Evolutionary conservation across 805 yeast genomes (phyloP).

Genomic region (Cyberlindnera petersonii): DNA sequence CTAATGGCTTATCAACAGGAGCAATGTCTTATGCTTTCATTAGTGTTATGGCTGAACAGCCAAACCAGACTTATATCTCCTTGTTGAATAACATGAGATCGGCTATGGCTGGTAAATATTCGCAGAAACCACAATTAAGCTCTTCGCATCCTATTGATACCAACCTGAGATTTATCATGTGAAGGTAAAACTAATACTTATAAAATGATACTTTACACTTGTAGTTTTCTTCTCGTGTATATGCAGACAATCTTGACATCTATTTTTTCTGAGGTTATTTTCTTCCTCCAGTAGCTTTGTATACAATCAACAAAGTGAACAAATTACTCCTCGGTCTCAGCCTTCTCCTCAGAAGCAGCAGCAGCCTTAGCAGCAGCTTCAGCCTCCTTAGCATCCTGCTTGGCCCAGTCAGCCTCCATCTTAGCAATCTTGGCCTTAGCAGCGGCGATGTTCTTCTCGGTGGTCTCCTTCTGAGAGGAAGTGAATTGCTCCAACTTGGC

Average conservation of each 20-base stretch:
- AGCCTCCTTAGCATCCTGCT: constrained; percentile 40
- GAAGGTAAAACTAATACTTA: constrained; percentile 5
- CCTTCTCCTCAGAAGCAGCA: constrained; percentile 11
- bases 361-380: constrained; percentile 15
- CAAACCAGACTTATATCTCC: constrained; percentile 55
- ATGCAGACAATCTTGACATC: neutral
- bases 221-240: neutral
- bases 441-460: constrained; percentile 67
- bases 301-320: neutral
- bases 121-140: constrained; percentile 71
- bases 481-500: constrained; percentile 65
- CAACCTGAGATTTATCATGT: constrained; percentile 38
- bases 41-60: constrained; percentile 49
- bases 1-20: constrained; percentile 63
- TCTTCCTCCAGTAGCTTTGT: neutral
- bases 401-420: constrained; percentile 51
- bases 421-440: constrained; percentile 77
- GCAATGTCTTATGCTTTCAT: constrained; percentile 74
- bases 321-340: constrained; percentile 16
- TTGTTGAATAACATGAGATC: constrained; percentile 58
- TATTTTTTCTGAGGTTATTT: no score
- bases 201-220: neutral
- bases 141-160: constrained; percentile 65
- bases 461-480: constrained; percentile 74
- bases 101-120: constrained; percentile 53